Conservation (phyloP, 2,329 filamentous ascomycete genomes). For the Neofusicoccum ribis region DNA sequence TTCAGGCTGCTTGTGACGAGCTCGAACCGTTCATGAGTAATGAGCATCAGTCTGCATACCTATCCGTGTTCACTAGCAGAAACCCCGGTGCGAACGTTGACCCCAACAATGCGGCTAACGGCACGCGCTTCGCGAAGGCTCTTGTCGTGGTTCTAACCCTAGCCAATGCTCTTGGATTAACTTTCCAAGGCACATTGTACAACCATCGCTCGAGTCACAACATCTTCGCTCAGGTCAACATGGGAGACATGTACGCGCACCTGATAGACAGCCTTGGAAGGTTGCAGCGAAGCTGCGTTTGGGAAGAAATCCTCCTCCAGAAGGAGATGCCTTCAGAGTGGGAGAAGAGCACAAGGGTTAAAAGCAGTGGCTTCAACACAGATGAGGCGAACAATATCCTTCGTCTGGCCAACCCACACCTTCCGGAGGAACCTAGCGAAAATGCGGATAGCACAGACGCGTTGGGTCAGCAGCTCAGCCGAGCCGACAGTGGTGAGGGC, state of each 20-base stretch:
- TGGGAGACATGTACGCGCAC: conserved; percentile 79
- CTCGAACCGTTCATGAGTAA: conserved; percentile 50
- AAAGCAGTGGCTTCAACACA: conserved; percentile 39
- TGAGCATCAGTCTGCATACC: conserved; percentile 18
- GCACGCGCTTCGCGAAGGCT: conserved; percentile 77
- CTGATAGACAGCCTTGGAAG: conserved; percentile 74
- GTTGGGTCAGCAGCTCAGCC: conserved; percentile 18
- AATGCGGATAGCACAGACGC: conserved; percentile 16
- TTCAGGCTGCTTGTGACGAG: conserved; percentile 67
- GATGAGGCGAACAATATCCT: conserved; percentile 43
- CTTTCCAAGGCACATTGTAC: conserved; percentile 66
- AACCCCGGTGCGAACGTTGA: neutral
- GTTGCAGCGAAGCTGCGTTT: conserved; percentile 76
- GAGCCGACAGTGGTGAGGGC: conserved; percentile 20
- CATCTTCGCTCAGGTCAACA: conserved; percentile 74
- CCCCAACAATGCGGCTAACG: conserved; percentile 51
- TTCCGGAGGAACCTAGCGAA: neutral
- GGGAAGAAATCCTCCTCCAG: conserved; percentile 77
- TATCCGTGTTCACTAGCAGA: conserved; percentile 12
- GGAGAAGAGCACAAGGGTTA: conserved; percentile 50
- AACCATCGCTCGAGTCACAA: conserved; percentile 63
- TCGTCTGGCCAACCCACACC: conserved; percentile 23
- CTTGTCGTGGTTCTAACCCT: conserved; percentile 76
- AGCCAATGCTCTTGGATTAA: conserved; percentile 71
- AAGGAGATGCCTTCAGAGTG: conserved; percentile 71